Conservation (phyloP, 169 alveolate species). For the Toxoplasma gondii region DNA sequence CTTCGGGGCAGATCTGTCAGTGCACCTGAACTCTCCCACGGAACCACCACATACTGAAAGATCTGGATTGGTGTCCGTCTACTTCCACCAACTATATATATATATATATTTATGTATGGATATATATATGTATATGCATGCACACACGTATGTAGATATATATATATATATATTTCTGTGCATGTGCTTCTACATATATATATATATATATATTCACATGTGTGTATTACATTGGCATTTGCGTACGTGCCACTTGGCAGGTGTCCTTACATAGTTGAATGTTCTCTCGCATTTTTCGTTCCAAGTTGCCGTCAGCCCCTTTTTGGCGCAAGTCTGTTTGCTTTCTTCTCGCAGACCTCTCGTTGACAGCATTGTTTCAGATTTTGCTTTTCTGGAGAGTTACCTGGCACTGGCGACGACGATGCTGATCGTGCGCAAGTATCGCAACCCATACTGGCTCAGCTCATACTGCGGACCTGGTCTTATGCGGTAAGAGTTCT, state of each 20-base stretch:
- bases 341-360: constrained; percentile 18
- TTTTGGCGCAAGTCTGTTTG: background rate
- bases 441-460: constrained; percentile 33
- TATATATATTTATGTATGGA: too few relatives aligned
- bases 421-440: constrained; percentile 12
- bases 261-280: too few relatives aligned
- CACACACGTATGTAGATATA: too few relatives aligned
- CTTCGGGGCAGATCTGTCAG: constrained; percentile 31
- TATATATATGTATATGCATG: too few relatives aligned
- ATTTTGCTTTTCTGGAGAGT: background rate
- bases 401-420: background rate
- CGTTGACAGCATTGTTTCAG: constrained; percentile 35
- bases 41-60: background rate
- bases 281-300: too few relatives aligned
- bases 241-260: too few relatives aligned
- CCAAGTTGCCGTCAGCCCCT: too few relatives aligned
- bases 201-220: background rate
- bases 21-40: too few relatives aligned
- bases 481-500: background rate
- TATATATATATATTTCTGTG: too few relatives aligned
- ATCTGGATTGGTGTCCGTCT: background rate
- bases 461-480: background rate
- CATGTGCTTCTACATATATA: background rate
- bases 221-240: too few relatives aligned
- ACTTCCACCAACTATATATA: too few relatives aligned